Conservation (phyloP, 805 yeast genomes). For the Cyberlindnera mississippiensis region DNA sequence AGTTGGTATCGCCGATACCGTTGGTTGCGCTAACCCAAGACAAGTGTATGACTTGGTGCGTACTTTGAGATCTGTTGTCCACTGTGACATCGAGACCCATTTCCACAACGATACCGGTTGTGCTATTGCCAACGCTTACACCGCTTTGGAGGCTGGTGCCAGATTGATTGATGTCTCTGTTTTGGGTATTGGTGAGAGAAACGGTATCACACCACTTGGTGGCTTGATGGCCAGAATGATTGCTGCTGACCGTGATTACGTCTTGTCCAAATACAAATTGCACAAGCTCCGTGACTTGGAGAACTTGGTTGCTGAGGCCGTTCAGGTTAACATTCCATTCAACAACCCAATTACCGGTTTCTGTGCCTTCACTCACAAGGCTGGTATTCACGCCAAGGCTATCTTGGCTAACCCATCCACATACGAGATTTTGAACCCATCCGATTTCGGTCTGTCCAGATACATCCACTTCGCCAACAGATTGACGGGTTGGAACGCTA, state of each 20-base stretch:
- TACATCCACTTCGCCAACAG: slow-evolving; percentile 98
- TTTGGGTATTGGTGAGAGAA: slow-evolving; percentile 97
- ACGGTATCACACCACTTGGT: slow-evolving; percentile 96
- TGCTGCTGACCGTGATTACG: slow-evolving; percentile 96
- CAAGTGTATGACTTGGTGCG: slow-evolving; percentile 96
- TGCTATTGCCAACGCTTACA: slow-evolving; percentile 97
- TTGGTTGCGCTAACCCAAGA: slow-evolving; percentile 98
- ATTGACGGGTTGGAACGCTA: slow-evolving; percentile 98
- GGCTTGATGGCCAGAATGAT: slow-evolving; percentile 99
- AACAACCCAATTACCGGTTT: slow-evolving; percentile 98
- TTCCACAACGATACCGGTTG: slow-evolving; percentile 99
- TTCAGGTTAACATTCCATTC: slow-evolving; percentile 94
- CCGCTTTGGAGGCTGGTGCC: slow-evolving; percentile 98
- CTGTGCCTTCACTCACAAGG: slow-evolving; percentile 99
- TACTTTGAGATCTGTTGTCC: slow-evolving; percentile 88
- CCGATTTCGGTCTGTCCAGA: slow-evolving; percentile 93
- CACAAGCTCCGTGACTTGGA: slow-evolving; percentile 96
- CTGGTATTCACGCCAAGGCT: slow-evolving; percentile 99
- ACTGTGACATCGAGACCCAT: slow-evolving; percentile 97
- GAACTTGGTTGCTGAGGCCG: slow-evolving; percentile 94
- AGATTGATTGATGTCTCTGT: slow-evolving; percentile 91
- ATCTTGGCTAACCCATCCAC: slow-evolving; percentile 97
- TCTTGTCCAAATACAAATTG: slow-evolving; percentile 86
- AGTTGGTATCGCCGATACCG: slow-evolving; percentile 99
- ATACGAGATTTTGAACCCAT: slow-evolving; percentile 93